Evolutionary conservation across 2,329 filamentous ascomycete genomes (phyloP), one percentile per base, ranked within the genome.

Genomic region (Monilinia aucupariae): DNA sequence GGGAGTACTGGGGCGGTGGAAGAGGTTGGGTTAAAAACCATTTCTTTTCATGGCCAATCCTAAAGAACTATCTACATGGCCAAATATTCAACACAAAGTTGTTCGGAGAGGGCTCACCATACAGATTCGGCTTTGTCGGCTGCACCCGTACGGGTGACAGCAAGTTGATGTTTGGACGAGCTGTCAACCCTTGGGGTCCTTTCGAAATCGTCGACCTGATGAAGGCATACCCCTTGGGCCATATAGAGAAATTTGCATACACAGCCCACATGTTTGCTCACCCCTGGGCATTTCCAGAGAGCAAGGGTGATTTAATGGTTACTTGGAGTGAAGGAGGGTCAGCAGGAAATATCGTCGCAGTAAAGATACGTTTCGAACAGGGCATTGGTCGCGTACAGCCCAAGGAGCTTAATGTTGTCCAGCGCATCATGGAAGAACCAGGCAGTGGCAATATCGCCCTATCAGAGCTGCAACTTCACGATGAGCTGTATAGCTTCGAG

Each of bases 221-320:
- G 61, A 49, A 58, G 20, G 53, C 54, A 27, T 49, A 62, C 27
- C 61, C 61, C 37, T 10, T 62, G 25, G 43, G 65, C 48, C 56
- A 64, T 20, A 30, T 50, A 41, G 20, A 55, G 6, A 25, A 27
- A 10, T 54, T 49, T 3, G 43, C 52, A 37, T 70, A 64, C 39
- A 54, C 27, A 3, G 68, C 69, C 49, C 68, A 67, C 17, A 63
- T 70, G 34, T 70, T 68, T 41, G 61, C 65, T 13, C 68, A 70
- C 37, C 67, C 68, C 13, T 70, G 68, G 67, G 68, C 66, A 4
- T 65, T 59, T 22, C 13, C 66, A 22, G 60, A 59, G n/a, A 53
- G 47, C 10, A 65, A 55, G 17, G 65, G 66, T 5, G 65, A 70
- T 54, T 43, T 70, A 25, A 68, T 66, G 59, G 60, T 70, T 25